phyloP scores from a whole-genome alignment of 192 early-diverging fungal species.

The Coemansia sp. region DNA sequence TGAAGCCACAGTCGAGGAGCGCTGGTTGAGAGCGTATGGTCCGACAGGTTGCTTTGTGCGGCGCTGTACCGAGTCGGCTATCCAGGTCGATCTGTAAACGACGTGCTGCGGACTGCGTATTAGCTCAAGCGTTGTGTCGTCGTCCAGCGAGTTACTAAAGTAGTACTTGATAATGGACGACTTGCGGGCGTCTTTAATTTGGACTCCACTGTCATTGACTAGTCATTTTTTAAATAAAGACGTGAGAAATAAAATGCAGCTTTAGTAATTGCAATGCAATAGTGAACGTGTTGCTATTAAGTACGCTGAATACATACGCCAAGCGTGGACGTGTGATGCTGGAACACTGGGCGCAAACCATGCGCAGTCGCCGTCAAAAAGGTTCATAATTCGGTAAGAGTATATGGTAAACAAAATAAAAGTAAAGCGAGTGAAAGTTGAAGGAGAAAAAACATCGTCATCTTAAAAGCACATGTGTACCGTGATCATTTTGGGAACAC shows the following conservation, averaged over 20 bases:
- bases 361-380: conserved; percentile 41
- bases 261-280: not conserved
- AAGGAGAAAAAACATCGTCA: too few relatives aligned
- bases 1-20: not conserved
- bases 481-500: not conserved
- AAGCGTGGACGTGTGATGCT: conserved; percentile 28
- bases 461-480: too few relatives aligned
- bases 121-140: conserved; percentile 19
- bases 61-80: conserved; percentile 38
- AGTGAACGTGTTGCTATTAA: not conserved
- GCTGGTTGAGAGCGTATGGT: conserved; percentile 24
- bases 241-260: not conserved
- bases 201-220: conserved; percentile 37
- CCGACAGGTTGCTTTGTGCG: conserved; percentile 41
- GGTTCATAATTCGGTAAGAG: conserved; percentile 31
- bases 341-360: conserved; percentile 51
- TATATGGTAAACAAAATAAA: not conserved
- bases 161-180: conserved; percentile 29
- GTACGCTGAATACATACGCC: conserved; percentile 17
- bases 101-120: conserved; percentile 29
- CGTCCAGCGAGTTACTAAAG: conserved; percentile 37
- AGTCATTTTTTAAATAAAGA: not conserved
- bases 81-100: conserved; percentile 43
- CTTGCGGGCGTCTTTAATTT: conserved; percentile 34
- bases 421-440: not conserved